Evolutionary conservation across 331 rosid species (phyloP), one percentile per base, ranked within the genome.

Genomic region (Malus hybrid): DNA sequence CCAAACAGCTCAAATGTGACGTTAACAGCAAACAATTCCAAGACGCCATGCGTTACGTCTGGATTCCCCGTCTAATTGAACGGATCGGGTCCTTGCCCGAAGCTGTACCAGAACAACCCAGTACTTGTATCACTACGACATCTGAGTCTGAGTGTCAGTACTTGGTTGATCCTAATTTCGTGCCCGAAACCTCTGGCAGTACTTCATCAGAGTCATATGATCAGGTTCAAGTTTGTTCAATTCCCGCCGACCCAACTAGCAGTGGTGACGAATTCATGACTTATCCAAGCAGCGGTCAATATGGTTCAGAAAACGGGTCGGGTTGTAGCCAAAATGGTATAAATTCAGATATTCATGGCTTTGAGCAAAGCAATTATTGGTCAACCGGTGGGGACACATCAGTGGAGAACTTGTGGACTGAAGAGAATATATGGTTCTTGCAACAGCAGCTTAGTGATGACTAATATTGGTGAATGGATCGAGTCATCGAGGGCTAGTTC

Each of bases 51-150:
- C 93, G 93, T 72, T 79, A 70, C 57, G 89, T 84, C 1, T 95
- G 99, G 99, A 95, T 95, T 69, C 99, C 99, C 1, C 97, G 97
- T 12, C 52, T 95, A 48, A 15, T 90, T 12, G 99, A 95, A 70
- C 80, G 89, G 39, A 92, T 95, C 81, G 91, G 73, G 20, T 81
- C 87, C 7, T 27, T 75, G 29, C 31, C 86, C 6, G 76, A 79
- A 27, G 28, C 66, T 16, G 6, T 12, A 39, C 9, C 80, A 1
- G 67, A 1, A 10, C 85, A 77, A 61, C 46, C 77, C 70, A 32
- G 7, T 10, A 70, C 34, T 36, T 0, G 42, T 1, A 12, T 27
- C 6, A 6, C 22, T 13, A 33, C 72, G 22, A 33, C 70, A 16
- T 69, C 39, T 1, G 22, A 52, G 15, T n/a, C 44, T 50, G 84